A percentile compares a stretch with the other conserved stretches of the same genome.
Evolutionary conservation across 768 basidiomycete species (phyloP).

Genomic region (Fomitopsis pulvina): DNA sequence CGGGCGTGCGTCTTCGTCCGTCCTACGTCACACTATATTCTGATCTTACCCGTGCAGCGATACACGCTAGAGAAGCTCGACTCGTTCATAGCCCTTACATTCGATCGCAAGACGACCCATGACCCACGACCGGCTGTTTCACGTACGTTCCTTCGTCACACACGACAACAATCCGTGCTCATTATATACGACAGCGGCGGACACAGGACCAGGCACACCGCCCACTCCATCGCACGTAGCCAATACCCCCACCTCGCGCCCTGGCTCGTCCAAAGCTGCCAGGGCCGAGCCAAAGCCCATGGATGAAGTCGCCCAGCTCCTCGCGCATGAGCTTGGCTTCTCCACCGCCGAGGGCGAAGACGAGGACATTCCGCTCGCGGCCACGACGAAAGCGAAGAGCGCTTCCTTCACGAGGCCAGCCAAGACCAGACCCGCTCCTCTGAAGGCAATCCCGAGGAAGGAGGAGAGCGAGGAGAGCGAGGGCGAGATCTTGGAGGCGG

Average conservation of each 20-base stretch:
- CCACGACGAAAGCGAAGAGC: conserved; percentile 12
- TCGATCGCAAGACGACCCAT: conserved; percentile 37
- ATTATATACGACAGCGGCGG: neutral
- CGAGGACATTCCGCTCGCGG: conserved; percentile 38
- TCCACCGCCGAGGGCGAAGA: conserved; percentile 23
- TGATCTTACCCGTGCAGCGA: conserved; percentile 34
- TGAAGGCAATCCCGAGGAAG: conserved; percentile 5
- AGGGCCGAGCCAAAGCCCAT: conserved; percentile 16
- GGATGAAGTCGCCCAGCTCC: neutral
- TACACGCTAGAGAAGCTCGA: conserved; percentile 76
- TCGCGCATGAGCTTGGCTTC: conserved; percentile 2
- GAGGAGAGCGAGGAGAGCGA: conserved; percentile 22
- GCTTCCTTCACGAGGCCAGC: neutral
- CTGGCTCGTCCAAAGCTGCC: neutral
- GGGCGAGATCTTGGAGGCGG: conserved; percentile 17
- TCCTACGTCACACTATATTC: neutral
- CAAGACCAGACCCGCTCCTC: neutral
- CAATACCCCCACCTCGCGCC: neutral
- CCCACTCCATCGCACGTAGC: conserved; percentile 10
- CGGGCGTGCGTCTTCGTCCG: conserved; percentile 40
- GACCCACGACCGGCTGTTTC: conserved; percentile 20
- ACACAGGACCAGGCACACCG: conserved; percentile 9
- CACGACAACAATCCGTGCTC: conserved; percentile 7
- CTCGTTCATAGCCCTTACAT: conserved; percentile 48
- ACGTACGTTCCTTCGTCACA: conserved; percentile 20